phyloP scores from a whole-genome alignment of 2,329 filamentous ascomycete species.

The Aureobasidium sp. region DNA sequence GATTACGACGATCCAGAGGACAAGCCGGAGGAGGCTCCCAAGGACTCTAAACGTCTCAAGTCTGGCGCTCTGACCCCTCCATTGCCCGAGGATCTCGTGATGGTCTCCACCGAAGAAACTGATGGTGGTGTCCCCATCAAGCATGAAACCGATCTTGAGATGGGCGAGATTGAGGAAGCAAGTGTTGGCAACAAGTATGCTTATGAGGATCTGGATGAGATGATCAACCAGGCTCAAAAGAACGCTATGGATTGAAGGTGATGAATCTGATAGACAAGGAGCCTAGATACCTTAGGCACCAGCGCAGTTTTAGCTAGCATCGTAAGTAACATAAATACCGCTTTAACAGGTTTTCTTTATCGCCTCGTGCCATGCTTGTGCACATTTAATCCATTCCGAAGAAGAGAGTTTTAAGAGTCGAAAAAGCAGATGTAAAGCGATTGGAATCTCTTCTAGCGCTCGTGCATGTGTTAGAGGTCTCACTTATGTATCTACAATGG shows the following conservation, averaged over 20 bases:
- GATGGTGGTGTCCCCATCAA: neutral
- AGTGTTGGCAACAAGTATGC: neutral
- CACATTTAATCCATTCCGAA: neutral
- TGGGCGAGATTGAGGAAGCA: neutral
- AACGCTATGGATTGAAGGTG: neutral
- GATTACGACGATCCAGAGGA: constrained; percentile 3
- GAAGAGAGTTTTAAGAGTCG: neutral
- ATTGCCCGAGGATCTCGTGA: neutral
- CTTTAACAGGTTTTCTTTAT: no score
- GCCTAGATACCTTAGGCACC: neutral
- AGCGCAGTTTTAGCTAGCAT: neutral
- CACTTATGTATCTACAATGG: neutral
- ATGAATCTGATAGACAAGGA: neutral
- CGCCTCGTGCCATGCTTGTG: neutral
- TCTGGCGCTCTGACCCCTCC: constrained; percentile 11
- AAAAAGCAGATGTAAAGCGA: neutral
- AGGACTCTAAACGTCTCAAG: neutral
- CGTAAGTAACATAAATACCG: neutral
- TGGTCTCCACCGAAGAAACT: neutral
- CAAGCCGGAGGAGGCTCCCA: neutral
- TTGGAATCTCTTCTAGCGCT: neutral
- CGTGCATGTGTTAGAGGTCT: no score
- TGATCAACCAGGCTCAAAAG: constrained; percentile 2
- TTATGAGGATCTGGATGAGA: constrained; percentile 7
- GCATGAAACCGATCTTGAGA: neutral